Conservation (phyloP, 768 basidiomycete genomes). For the Tephrocybe sp. region DNA sequence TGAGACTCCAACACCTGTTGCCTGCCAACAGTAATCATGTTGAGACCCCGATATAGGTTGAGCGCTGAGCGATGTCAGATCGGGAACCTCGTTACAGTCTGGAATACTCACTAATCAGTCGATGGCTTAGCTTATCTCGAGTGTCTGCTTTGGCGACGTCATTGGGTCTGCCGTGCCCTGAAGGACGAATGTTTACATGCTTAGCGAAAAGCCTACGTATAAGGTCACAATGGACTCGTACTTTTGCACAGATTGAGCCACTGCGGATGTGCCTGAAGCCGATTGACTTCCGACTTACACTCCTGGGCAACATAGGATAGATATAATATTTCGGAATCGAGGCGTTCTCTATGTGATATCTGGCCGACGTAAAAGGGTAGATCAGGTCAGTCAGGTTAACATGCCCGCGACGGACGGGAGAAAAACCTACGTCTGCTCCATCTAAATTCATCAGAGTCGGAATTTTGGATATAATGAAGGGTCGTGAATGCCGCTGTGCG, state of each 20-base stretch:
- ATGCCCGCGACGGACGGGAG: slow-evolving; percentile 5
- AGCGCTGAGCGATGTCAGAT: slow-evolving; percentile 11
- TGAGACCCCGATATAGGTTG: slow-evolving; percentile 10
- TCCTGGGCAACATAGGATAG: slow-evolving; percentile 59
- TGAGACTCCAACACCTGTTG: slow-evolving; percentile 15
- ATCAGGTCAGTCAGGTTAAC: slow-evolving; percentile 8
- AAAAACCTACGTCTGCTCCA: slow-evolving; percentile 52
- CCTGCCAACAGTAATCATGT: slow-evolving; percentile 1
- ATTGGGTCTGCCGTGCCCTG: slow-evolving; percentile 60
- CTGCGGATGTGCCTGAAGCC: slow-evolving; percentile 53
- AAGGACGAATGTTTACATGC: neutral
- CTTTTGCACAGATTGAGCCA: slow-evolving; percentile 64
- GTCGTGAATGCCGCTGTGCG: slow-evolving; percentile 43
- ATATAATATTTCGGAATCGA: slow-evolving; percentile 84
- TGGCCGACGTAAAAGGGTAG: slow-evolving; percentile 25
- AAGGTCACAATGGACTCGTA: slow-evolving; percentile 28
- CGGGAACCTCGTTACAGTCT: neutral
- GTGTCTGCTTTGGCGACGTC: slow-evolving; percentile 25
- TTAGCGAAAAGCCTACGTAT: neutral
- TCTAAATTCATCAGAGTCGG: slow-evolving; percentile 63
- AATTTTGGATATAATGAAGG: slow-evolving; percentile 64
- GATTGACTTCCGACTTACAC: slow-evolving; percentile 39
- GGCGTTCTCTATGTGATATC: slow-evolving; percentile 69
- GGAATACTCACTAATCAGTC: slow-evolving; percentile 52
- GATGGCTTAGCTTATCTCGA: slow-evolving; percentile 55